Conservation (phyloP, 305 asterid genomes). For the Solanum chacoense region DNA sequence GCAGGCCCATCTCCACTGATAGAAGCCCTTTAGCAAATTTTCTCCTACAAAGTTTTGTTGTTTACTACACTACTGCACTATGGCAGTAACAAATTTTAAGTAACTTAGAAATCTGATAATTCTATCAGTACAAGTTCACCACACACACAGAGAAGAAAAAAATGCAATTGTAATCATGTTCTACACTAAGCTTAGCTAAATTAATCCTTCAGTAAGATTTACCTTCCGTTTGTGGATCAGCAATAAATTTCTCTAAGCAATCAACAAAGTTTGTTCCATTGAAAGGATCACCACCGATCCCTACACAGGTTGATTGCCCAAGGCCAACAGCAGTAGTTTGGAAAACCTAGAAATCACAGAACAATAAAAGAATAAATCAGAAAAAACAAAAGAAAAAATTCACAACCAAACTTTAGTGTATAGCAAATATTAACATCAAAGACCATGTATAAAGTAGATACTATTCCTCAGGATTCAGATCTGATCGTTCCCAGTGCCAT, state of each 20-base stretch:
- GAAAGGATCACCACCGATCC: slow-evolving; percentile 99
- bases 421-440: background rate
- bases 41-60: background rate
- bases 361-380: background rate
- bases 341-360: slow-evolving; percentile 49
- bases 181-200: background rate
- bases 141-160: background rate
- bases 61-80: background rate
- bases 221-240: slow-evolving; percentile 98
- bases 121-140: background rate
- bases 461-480: background rate
- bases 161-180: background rate
- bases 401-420: background rate
- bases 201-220: slow-evolving; percentile 2
- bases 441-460: background rate
- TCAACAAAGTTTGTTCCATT: slow-evolving; percentile 96
- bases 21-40: background rate
- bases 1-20: background rate
- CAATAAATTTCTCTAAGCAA: slow-evolving; percentile 76
- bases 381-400: background rate
- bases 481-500: background rate
- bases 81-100: background rate
- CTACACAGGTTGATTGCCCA: slow-evolving; percentile 94
- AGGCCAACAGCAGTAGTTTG: slow-evolving; percentile 99
- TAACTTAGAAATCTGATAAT: background rate